Evolutionary conservation across 2,329 filamentous ascomycete species (phyloP).

Genomic region (Biscogniauxia marginata): DNA sequence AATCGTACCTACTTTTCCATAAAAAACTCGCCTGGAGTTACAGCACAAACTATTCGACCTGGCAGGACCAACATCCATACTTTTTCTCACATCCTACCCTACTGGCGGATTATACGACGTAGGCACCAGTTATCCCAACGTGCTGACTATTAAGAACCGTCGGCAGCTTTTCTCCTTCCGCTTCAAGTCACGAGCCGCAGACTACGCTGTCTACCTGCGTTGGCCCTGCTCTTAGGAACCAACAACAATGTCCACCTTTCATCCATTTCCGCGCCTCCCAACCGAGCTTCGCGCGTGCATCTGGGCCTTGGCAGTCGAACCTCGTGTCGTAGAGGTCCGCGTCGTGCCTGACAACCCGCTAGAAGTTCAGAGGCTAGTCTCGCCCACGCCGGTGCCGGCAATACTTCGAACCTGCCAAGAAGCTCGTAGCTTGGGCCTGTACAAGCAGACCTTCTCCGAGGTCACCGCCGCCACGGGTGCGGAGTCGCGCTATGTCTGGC

Average conservation of each 20-base stretch:
- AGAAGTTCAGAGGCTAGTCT: constrained; percentile 3
- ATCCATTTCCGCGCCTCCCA: constrained; percentile 12
- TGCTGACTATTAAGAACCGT: constrained; percentile 2
- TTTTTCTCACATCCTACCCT: neutral
- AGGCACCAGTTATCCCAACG: neutral
- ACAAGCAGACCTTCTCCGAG: constrained; percentile 14
- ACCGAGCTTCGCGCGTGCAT: constrained; percentile 10
- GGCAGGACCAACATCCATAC: neutral
- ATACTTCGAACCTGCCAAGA: constrained; percentile 18
- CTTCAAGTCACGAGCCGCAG: constrained; percentile 3
- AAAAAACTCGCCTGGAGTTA: no score
- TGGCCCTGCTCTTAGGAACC: constrained; percentile 2
- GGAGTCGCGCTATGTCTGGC: constrained; percentile 15
- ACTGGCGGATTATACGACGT: constrained; percentile 2
- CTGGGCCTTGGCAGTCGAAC: constrained; percentile 11
- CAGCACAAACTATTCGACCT: neutral
- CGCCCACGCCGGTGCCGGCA: constrained; percentile 14
- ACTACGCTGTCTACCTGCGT: constrained; percentile 4
- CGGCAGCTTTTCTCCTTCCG: constrained; percentile 1
- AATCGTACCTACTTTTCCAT: no score
- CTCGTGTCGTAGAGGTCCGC: constrained; percentile 16
- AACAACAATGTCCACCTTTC: constrained; percentile 11
- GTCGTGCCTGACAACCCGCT: constrained; percentile 1
- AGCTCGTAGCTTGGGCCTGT: constrained; percentile 14
- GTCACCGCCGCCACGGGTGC: neutral